A percentile compares a stretch with the other conserved stretches of the same genome.
These are phyloP conservation scores for Ceratorhiza oryzae-sativae DNA, from an alignment of 1,284 basidiomycete genomes.

Conservation along the genomic window DNA sequence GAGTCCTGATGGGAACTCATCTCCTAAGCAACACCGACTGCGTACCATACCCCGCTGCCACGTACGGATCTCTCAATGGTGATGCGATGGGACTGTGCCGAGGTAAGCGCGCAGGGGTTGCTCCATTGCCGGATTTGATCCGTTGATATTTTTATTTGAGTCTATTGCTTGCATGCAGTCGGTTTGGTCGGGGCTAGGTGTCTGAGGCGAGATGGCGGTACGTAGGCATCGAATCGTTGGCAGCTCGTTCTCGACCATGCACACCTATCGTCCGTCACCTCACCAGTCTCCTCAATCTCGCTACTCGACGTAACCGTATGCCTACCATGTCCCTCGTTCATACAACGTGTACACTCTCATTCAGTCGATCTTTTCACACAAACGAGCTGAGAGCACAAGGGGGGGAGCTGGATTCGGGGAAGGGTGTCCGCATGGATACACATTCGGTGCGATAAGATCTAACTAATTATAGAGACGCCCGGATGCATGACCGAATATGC, in stretches of 20 bases:
- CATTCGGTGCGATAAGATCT: not conserved
- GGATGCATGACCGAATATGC: not conserved
- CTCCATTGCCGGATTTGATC: conserved; percentile 8
- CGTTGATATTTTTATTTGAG: not conserved
- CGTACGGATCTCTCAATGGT: not conserved
- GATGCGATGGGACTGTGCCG: not conserved
- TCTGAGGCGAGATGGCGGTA: not conserved
- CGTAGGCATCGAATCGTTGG: not conserved
- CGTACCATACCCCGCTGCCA: not conserved
- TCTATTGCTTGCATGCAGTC: not conserved
- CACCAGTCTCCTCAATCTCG: not conserved
- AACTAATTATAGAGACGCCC: not conserved
- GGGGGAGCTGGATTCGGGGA: not conserved
- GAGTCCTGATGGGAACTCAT: not conserved
- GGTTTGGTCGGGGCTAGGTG: not conserved
- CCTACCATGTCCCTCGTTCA: no score
- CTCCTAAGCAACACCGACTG: not conserved
- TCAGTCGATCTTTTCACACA: not conserved
- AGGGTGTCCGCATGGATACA: not conserved
- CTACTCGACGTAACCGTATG: not conserved
- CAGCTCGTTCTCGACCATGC: not conserved
- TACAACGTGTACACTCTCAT: not conserved
- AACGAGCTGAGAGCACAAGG: not conserved
- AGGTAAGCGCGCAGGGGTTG: not conserved
- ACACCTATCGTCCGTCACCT: not conserved